Conservation (phyloP, 257 asterid genomes). For the Mitragyna speciosa region DNA sequence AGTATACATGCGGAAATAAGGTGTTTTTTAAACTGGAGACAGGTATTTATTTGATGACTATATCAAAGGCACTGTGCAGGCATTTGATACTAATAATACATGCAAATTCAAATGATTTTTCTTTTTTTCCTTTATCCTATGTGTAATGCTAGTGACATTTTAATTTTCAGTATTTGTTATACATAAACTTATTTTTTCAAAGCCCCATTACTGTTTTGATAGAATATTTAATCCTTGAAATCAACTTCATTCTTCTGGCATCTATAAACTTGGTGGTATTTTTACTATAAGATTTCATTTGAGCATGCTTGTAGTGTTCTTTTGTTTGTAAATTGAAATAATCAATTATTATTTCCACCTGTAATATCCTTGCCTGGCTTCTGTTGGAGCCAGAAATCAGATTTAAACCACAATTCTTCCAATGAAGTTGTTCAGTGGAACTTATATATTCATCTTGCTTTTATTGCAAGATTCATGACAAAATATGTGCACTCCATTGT, state of each 20-base stretch:
- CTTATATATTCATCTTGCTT: neutral
- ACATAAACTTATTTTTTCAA: neutral
- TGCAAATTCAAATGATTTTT: neutral
- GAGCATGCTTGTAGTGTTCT: neutral
- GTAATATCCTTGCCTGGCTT: neutral
- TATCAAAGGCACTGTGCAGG: neutral
- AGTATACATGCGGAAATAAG: neutral
- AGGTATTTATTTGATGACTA: neutral
- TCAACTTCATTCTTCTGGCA: neutral
- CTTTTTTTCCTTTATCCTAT: neutral
- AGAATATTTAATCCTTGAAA: neutral
- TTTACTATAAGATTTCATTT: neutral
- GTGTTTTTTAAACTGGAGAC: neutral
- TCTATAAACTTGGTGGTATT: neutral
- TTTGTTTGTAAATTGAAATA: neutral
- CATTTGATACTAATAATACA: neutral
- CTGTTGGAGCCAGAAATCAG: neutral
- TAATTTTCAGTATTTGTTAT: neutral
- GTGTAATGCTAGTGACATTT: neutral
- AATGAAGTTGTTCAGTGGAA: neutral
- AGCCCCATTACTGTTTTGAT: neutral
- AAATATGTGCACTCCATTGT: neutral
- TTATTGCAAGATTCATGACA: neutral
- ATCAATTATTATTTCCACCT: too few species aligned
- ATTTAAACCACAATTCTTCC: neutral